Percentiles rank a stretch among this genome's conserved stretches.
Conservation (phyloP, 495 filamentous ascomycete species). For the Penicillium bialowiezense region DNA sequence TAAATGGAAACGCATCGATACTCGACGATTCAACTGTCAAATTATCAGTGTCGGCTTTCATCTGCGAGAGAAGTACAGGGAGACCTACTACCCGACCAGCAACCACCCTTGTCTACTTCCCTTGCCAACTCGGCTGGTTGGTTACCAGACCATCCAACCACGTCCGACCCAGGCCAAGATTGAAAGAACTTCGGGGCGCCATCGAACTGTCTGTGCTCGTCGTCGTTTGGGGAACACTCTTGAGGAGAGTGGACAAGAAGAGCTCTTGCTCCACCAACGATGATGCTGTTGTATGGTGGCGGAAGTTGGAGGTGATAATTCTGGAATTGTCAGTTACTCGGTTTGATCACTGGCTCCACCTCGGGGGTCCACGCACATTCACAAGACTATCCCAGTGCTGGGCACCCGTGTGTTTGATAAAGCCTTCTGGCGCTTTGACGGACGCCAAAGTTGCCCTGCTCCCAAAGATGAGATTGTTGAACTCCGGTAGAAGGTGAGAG, state of each 20-base stretch:
- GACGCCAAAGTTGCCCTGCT: background rate
- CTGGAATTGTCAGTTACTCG: background rate
- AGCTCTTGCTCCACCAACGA: background rate
- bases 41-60: background rate
- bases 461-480: background rate
- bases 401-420: constrained; percentile 2
- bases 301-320: constrained; percentile 2
- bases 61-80: background rate
- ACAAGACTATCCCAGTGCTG: background rate
- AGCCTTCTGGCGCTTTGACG: background rate
- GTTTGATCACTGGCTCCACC: background rate
- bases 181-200: background rate
- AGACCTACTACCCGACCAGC: background rate
- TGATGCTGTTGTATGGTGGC: constrained; percentile 1
- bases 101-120: background rate
- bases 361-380: background rate
- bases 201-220: background rate
- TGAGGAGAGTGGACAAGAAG: background rate
- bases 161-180: background rate
- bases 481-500: background rate
- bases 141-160: background rate
- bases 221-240: background rate
- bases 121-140: background rate
- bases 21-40: background rate
- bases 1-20: background rate